These are phyloP conservation scores for Phytophthora chlamydospora DNA, from an alignment of 352 stramenopile genomes.

Conservation along the genomic window DNA sequence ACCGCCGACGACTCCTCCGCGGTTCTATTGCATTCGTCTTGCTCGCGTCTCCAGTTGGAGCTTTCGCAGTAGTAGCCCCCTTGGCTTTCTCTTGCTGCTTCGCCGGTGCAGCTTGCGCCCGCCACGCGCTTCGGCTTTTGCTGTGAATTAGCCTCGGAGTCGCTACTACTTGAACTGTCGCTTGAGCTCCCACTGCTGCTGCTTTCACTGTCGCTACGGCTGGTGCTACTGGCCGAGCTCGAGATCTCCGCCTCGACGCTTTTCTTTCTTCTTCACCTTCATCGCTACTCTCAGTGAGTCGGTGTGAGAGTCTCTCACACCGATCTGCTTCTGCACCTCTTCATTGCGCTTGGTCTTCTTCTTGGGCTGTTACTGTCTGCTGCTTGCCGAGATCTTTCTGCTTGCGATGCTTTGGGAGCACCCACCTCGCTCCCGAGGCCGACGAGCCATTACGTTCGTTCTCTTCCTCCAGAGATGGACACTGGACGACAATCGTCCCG, in stretches of 20 bases:
- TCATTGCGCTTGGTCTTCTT: slow-evolving; percentile 16
- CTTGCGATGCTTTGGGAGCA: slow-evolving; percentile 17
- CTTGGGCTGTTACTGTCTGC: slow-evolving; percentile 10
- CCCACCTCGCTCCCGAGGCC: slow-evolving; percentile 15
- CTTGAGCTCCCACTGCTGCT: slow-evolving; percentile 22
- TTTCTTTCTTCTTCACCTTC: slow-evolving; percentile 8
- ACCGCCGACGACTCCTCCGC: slow-evolving; percentile 32
- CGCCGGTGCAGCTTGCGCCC: background rate
- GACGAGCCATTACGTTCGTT: slow-evolving; percentile 4
- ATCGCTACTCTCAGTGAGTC: no score
- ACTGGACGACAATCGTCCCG: slow-evolving; percentile 68
- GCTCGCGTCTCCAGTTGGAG: slow-evolving; percentile 11
- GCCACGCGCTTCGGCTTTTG: slow-evolving; percentile 25
- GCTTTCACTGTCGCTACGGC: slow-evolving; percentile 4
- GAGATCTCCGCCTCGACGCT: slow-evolving; percentile 12
- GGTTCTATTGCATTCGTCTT: slow-evolving; percentile 24
- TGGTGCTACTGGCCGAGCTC: background rate
- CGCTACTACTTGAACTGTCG: slow-evolving; percentile 25
- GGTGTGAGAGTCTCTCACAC: background rate
- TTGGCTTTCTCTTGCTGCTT: slow-evolving; percentile 5
- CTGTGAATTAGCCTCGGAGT: slow-evolving; percentile 1
- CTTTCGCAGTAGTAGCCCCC: background rate
- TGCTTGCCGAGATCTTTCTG: slow-evolving; percentile 9
- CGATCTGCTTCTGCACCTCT: slow-evolving; percentile 7
- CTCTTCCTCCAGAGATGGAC: slow-evolving; percentile 13